phyloP scores from a whole-genome alignment of 495 filamentous ascomycete species.

The Copromyces sp. region DNA sequence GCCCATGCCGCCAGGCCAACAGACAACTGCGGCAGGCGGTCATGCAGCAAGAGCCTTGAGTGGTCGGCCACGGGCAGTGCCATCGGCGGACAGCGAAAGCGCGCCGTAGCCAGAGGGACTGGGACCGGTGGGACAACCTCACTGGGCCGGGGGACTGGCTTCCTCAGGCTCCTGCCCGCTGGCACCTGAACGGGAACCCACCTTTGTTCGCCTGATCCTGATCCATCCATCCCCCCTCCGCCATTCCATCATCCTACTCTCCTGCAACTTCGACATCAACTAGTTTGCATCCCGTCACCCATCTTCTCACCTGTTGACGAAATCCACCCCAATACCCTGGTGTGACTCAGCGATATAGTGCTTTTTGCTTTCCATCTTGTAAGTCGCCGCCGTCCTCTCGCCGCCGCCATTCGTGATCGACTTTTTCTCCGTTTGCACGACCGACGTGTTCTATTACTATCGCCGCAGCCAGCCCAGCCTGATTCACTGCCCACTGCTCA shows the following conservation, averaged over 20 bases:
- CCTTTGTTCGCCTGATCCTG: neutral
- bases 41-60: neutral
- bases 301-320: neutral
- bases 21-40: neutral
- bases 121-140: neutral
- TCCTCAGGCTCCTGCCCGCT: neutral
- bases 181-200: neutral
- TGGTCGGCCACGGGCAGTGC: neutral
- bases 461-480: neutral
- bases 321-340: neutral
- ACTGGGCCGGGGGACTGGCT: neutral
- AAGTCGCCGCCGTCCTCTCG: neutral
- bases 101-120: neutral
- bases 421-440: neutral
- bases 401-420: neutral
- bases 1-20: neutral
- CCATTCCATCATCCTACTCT: neutral
- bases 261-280: neutral
- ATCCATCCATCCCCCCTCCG: neutral
- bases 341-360: neutral
- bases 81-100: neutral
- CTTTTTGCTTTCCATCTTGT: neutral
- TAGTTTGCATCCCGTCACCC: neutral
- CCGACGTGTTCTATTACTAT: neutral
- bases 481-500: neutral